These are phyloP conservation scores for Neopestalotiopsis sp. DNA, from an alignment of 2,329 filamentous ascomycete genomes.

Conservation along the genomic window DNA sequence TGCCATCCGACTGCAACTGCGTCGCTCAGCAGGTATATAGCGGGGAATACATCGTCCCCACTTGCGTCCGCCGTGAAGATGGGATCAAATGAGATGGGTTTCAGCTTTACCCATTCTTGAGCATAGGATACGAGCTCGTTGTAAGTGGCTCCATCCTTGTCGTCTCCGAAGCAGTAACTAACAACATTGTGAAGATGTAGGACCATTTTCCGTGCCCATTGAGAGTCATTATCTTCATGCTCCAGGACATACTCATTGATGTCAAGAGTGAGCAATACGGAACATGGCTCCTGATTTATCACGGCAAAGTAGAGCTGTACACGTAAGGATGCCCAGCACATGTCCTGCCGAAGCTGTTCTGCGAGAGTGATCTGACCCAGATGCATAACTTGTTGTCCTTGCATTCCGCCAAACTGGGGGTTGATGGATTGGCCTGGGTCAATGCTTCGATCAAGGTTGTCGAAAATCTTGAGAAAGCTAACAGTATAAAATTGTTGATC, in stretches of 20 bases:
- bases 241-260: background rate
- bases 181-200: slow-evolving; percentile 29
- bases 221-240: slow-evolving; percentile 22
- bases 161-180: slow-evolving; percentile 31
- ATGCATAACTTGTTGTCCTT: background rate
- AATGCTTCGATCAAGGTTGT: background rate
- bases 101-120: slow-evolving; percentile 27
- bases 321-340: background rate
- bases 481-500: background rate
- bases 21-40: slow-evolving; percentile 31
- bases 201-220: slow-evolving; percentile 29
- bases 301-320: slow-evolving; percentile 5
- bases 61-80: slow-evolving; percentile 23
- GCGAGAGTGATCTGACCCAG: background rate
- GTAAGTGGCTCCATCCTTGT: slow-evolving; percentile 24
- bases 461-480: background rate
- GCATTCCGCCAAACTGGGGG: background rate
- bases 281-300: background rate
- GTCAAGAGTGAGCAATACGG: background rate
- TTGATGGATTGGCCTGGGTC: background rate
- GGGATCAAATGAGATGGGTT: slow-evolving; percentile 31
- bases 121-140: slow-evolving; percentile 26
- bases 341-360: background rate
- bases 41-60: slow-evolving; percentile 24
- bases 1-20: slow-evolving; percentile 30